A percentile compares a stretch with the other conserved stretches of the same genome.
Conservation (phyloP, 1,284 basidiomycete species). For the Apiotrichum veenhuisii region DNA sequence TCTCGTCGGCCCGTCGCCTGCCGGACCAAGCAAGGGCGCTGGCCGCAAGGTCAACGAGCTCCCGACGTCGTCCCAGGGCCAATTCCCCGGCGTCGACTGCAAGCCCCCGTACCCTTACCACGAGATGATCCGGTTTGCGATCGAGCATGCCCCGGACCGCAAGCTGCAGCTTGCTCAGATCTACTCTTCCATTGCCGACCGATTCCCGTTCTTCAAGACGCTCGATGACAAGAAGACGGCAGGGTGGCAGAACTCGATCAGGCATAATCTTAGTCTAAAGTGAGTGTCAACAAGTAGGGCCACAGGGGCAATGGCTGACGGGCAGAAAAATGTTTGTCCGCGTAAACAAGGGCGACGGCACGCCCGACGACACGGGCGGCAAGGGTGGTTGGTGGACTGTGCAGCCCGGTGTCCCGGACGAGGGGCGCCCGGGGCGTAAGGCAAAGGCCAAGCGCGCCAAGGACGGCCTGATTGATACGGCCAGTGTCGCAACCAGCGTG, state of each 20-base stretch:
- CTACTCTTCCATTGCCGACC: conserved; percentile 44
- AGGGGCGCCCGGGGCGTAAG: conserved; percentile 47
- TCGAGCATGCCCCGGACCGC: conserved; percentile 42
- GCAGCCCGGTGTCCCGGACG: conserved; percentile 45
- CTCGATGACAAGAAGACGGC: conserved; percentile 48
- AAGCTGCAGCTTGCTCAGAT: conserved; percentile 48
- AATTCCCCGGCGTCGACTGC: conserved; percentile 43
- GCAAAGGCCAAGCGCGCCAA: conserved; percentile 33
- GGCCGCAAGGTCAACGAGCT: conserved; percentile 41
- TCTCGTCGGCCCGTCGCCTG: background rate
- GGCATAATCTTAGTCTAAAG: conserved; percentile 49
- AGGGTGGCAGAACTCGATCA: conserved; percentile 49
- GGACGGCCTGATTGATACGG: background rate
- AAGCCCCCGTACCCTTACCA: conserved; percentile 50
- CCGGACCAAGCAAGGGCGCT: conserved; percentile 4
- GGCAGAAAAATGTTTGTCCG: conserved; percentile 50
- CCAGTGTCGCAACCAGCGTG: background rate
- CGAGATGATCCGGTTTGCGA: conserved; percentile 49
- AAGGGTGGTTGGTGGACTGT: conserved; percentile 52
- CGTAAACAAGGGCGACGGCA: conserved; percentile 45
- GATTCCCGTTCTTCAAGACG: conserved; percentile 50
- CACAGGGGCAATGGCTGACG: conserved; percentile 3
- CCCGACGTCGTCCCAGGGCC: conserved; percentile 34
- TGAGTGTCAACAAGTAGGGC: conserved; percentile 23
- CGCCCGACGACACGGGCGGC: conserved; percentile 41